Evolutionary conservation across 306 rosid species (phyloP).

Genomic region (Biancaea sappan): DNA sequence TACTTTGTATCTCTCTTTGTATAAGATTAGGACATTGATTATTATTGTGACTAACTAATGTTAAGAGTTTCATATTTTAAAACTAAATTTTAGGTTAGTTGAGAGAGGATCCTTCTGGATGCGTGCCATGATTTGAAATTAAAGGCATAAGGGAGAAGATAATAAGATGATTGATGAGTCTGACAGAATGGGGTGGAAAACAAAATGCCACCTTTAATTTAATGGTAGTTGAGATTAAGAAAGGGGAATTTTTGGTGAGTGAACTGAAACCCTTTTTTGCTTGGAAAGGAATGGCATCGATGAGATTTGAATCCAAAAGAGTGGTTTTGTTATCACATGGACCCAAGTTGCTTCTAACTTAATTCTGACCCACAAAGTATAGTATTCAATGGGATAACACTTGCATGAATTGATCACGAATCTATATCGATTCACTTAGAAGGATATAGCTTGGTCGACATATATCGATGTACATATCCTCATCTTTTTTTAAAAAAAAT

Average conservation of each 20-base stretch:
- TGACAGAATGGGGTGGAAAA: too few species aligned
- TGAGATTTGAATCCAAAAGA: conserved; percentile 32
- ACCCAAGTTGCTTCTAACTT: conserved; percentile 17
- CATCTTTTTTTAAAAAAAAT: neutral
- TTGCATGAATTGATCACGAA: neutral
- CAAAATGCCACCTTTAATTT: too few species aligned
- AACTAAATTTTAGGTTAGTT: too few species aligned
- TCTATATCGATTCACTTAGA: neutral
- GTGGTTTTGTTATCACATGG: conserved; percentile 34
- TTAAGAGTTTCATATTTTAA: too few species aligned
- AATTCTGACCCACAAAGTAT: conserved; percentile 11
- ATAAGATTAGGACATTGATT: conserved; percentile 1
- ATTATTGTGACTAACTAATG: too few species aligned
- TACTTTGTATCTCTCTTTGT: neutral
- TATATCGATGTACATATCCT: too few species aligned
- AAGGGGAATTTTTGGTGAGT: neutral
- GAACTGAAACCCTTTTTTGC: neutral
- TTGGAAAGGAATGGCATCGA: conserved; percentile 28
- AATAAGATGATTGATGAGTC: too few species aligned
- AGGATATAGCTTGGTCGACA: neutral
- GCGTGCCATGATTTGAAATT: too few species aligned
- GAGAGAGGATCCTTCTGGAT: too few species aligned
- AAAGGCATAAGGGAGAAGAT: too few species aligned
- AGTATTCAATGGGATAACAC: neutral
- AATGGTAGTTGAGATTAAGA: too few species aligned